Conservation (phyloP, 2,329 filamentous ascomycete genomes). For the Fusarium nelsonii region DNA sequence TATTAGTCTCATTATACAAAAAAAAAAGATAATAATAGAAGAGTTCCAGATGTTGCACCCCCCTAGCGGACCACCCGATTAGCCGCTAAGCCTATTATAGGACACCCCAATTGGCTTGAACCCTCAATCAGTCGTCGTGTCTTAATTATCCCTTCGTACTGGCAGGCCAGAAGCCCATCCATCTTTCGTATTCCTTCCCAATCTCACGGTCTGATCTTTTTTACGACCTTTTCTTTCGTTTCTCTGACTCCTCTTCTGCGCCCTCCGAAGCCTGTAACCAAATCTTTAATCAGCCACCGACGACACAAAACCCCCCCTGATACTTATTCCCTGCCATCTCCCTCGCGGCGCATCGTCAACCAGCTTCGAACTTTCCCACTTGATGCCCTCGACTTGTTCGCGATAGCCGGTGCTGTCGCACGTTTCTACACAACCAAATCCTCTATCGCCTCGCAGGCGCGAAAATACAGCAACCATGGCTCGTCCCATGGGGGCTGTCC, state of each 20-base stretch:
- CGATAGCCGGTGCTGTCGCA: conserved; percentile 43
- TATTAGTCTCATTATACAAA: not conserved
- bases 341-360: conserved; percentile 26
- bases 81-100: conserved; percentile 39
- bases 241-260: conserved; percentile 12
- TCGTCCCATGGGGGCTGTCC: conserved; percentile 71
- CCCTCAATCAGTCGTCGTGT: conserved; percentile 48
- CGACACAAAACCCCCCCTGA: not conserved
- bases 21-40: conserved; percentile 4
- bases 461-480: conserved; percentile 58
- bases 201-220: conserved; percentile 31
- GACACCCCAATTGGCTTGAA: conserved; percentile 35
- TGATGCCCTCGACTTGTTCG: conserved; percentile 41
- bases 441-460: conserved; percentile 9
- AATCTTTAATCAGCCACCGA: not conserved
- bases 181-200: conserved; percentile 44
- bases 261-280: conserved; percentile 3
- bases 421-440: conserved; percentile 5
- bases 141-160: conserved; percentile 44
- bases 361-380: conserved; percentile 31
- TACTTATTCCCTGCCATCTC: conserved; percentile 15
- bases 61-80: conserved; percentile 5
- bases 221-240: conserved; percentile 29
- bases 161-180: conserved; percentile 40
- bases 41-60: conserved; percentile 1